Percentiles rank a stretch among this genome's conserved stretches.
phyloP scores from a whole-genome alignment of 768 basidiomycete genomes.

The Mycena haematopus region DNA sequence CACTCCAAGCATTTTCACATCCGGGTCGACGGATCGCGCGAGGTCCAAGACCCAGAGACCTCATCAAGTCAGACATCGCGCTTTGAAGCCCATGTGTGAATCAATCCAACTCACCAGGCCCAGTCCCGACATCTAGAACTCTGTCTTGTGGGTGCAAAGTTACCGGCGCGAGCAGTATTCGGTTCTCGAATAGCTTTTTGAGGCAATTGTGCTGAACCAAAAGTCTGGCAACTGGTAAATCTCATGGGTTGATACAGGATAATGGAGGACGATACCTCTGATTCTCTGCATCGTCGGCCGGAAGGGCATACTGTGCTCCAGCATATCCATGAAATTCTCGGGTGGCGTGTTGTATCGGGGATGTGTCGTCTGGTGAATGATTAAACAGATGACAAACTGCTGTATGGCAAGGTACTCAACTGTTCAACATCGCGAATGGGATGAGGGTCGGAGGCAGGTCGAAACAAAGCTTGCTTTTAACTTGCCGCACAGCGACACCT shows the following conservation, averaged over 20 bases:
- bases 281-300: constrained; percentile 8
- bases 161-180: constrained; percentile 14
- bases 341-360: constrained; percentile 8
- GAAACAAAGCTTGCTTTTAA: too few relatives aligned
- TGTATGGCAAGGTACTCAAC: neutral
- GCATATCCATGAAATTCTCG: constrained; percentile 13
- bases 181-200: constrained; percentile 10
- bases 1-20: constrained; percentile 7
- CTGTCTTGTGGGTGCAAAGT: neutral
- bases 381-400: too few relatives aligned
- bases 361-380: neutral
- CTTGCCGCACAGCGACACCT: too few relatives aligned
- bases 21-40: constrained; percentile 7
- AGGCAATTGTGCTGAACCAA: constrained; percentile 24
- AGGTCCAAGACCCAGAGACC: constrained; percentile 8
- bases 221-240: constrained; percentile 16
- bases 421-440: neutral
- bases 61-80: neutral
- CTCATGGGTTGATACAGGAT: neutral
- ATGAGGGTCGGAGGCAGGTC: too few relatives aligned
- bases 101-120: constrained; percentile 7
- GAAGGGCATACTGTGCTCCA: constrained; percentile 20
- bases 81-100: neutral
- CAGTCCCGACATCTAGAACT: constrained; percentile 14
- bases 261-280: constrained; percentile 6